A percentile compares a stretch with the other conserved stretches of the same genome.
Conservation (phyloP, 148 eudicot species). For the Polygonum maritimum region DNA sequence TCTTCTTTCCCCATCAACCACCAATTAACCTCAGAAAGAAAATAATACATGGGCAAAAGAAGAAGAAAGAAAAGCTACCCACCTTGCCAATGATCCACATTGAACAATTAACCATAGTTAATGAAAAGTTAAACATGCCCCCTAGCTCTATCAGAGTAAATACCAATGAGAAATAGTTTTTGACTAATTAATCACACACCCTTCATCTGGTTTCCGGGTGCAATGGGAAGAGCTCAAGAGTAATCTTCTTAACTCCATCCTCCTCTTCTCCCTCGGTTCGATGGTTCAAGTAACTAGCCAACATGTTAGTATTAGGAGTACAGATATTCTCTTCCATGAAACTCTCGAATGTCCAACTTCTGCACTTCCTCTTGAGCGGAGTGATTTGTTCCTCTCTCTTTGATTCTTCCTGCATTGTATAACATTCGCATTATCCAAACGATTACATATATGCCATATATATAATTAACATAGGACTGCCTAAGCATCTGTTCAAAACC, state of each 20-base stretch:
- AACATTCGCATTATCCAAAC: not conserved
- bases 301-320: not conserved
- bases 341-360: conserved; percentile 53
- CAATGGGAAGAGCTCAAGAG: conserved; percentile 81
- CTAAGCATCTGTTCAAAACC: too few species aligned
- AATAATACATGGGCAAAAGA: conserved; percentile 8
- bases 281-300: not conserved
- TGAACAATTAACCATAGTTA: not conserved
- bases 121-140: not conserved
- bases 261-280: conserved; percentile 8
- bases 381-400: conserved; percentile 27
- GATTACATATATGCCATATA: too few species aligned
- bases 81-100: not conserved
- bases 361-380: conserved; percentile 64
- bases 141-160: too few species aligned
- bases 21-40: conserved; percentile 9
- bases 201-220: conserved; percentile 67
- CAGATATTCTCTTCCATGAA: conserved; percentile 20
- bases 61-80: conserved; percentile 33
- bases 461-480: too few species aligned
- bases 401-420: conserved; percentile 24
- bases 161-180: not conserved
- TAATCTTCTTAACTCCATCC: conserved; percentile 35
- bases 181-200: not conserved
- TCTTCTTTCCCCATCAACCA: conserved; percentile 41